Evolutionary conservation across 2,329 filamentous ascomycete species (phyloP).

Genomic region (Venturia pyrina): DNA sequence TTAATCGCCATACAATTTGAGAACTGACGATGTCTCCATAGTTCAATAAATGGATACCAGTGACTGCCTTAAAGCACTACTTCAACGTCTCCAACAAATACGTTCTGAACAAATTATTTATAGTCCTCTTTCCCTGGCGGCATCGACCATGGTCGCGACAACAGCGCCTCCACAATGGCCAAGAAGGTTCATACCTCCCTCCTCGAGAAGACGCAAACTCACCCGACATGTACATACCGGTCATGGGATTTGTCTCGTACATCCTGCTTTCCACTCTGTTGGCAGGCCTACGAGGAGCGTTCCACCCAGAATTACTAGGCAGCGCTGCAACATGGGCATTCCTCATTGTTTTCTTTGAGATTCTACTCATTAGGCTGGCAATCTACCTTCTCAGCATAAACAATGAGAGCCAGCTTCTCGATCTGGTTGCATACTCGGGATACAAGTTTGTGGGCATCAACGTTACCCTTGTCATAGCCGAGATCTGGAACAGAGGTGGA

Average conservation of each 20-base stretch:
- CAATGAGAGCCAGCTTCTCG: constrained; percentile 85
- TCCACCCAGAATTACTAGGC: constrained; percentile 87
- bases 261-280: constrained; percentile 87
- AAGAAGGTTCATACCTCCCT: constrained; percentile 70
- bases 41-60: constrained; percentile 78
- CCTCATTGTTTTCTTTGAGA: constrained; percentile 75
- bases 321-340: constrained; percentile 79
- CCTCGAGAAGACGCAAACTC: constrained; percentile 94
- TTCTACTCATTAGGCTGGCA: constrained; percentile 80
- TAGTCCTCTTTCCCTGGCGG: constrained; percentile 95
- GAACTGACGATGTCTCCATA: constrained; percentile 22
- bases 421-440: constrained; percentile 89
- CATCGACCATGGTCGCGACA: constrained; percentile 97
- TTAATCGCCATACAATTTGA: not conserved
- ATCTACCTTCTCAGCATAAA: constrained; percentile 91
- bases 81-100: constrained; percentile 96
- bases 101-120: constrained; percentile 82
- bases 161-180: constrained; percentile 50
- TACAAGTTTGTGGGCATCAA: constrained; percentile 99
- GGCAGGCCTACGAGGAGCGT: constrained; percentile 79
- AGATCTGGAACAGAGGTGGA: constrained; percentile 65
- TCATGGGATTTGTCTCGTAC: constrained; percentile 93
- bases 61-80: constrained; percentile 92
- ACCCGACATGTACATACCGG: constrained; percentile 97
- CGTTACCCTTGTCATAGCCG: constrained; percentile 68